A percentile compares a stretch with the other conserved stretches of the same genome.
Evolutionary conservation across 768 basidiomycete genomes (phyloP).

Genomic region (Leccinum uliginosum): DNA sequence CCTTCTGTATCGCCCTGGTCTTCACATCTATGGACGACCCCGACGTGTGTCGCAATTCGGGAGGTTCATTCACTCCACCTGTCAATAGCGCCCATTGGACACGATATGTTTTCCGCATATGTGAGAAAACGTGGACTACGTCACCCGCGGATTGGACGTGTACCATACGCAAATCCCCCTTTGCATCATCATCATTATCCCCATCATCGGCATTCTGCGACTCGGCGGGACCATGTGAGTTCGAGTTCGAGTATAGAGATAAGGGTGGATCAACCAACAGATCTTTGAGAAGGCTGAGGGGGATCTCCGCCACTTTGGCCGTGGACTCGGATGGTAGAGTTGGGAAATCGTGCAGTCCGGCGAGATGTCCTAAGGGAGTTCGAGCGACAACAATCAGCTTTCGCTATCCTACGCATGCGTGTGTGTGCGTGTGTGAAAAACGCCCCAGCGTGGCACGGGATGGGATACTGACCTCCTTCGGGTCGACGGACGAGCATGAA

Average conservation of each 20-base stretch:
- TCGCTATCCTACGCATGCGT: background rate
- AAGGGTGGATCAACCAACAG: constrained; percentile 34
- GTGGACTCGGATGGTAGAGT: constrained; percentile 43
- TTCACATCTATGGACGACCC: constrained; percentile 4
- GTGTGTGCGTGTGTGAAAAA: background rate
- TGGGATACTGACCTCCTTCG: constrained; percentile 58
- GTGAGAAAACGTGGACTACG: constrained; percentile 82
- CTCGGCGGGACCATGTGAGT: background rate
- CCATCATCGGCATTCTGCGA: background rate
- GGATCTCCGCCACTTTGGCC: constrained; percentile 30
- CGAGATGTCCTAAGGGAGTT: constrained; percentile 66
- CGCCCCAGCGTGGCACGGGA: background rate
- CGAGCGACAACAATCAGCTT: constrained; percentile 5
- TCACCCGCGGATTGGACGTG: constrained; percentile 53
- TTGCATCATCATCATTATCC: background rate
- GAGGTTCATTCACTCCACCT: constrained; percentile 50
- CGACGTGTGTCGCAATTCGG: constrained; percentile 14
- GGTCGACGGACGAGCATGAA: constrained; percentile 82
- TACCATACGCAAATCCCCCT: constrained; percentile 31
- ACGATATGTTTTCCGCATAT: constrained; percentile 83
- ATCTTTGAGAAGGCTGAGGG: constrained; percentile 35
- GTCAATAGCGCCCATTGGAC: constrained; percentile 69
- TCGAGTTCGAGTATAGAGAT: constrained; percentile 2
- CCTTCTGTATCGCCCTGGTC: constrained; percentile 5
- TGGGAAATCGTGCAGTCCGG: constrained; percentile 87